Base-by-base conservation (phyloP, 257 asterid genomes). In the Ilex asprella region DNA sequence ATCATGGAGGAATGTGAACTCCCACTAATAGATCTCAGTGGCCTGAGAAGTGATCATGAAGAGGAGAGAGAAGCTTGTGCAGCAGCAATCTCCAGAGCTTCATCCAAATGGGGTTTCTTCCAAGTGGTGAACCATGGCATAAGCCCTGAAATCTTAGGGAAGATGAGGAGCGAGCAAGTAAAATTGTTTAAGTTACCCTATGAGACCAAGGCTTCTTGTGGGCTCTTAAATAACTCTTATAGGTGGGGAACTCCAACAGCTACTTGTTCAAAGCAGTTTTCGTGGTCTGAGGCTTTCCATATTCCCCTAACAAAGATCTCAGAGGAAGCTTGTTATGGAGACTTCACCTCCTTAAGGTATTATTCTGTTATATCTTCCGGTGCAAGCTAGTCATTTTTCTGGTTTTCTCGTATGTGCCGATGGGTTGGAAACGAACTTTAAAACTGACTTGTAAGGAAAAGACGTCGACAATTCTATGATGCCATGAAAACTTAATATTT, bases 221-320 rank as follows among this genome's bases (percentile, higher is more conserved):
- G 88, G 21, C 70, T 80, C 1, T 57, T 84, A 27, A 78, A 84
- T 61, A 77, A 77, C 57, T 87, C 95, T 3, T 87, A 87, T 62
- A 76, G 88, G 65, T 87, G 93, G 90, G 95, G 95, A 10, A 73
- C 61, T n/a, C 80, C 88, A 0, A 66, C 77, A 0, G 90, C 93
- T 3, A 69, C 65, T 12, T 65, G 86, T 6, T 78, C 88, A 0
- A 55, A 75, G 6, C 69, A 82, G 66, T 87, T 87, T 66, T 82
- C 89, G 1, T 87, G 95, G 95, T 80, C 85, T 10, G 95, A 87
- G 67, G 93, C 93, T 3, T 87, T 82, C 57, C 95, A 87, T 56
- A 66, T 84, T 7, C 88, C 93, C 0, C 79, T 84, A 43, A 66
- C 76, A 2, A 82, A 72, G 75, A 75, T 84, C 39, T 77, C 83